Conservation (phyloP, 805 yeast genomes). For the Teunomyces kruisii region DNA sequence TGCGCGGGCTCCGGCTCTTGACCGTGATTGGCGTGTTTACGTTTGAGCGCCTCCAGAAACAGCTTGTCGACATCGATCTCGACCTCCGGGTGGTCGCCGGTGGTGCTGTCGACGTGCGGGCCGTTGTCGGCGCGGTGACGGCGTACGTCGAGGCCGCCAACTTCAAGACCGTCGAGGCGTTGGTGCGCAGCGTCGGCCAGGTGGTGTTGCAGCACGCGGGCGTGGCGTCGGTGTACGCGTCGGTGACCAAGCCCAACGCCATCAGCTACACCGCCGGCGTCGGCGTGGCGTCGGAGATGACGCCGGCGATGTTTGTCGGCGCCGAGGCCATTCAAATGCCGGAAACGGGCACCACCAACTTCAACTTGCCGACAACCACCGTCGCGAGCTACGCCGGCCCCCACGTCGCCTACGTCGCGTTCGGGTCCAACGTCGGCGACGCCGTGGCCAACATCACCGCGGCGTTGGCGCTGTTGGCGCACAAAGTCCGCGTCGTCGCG, state of each 20-base stretch:
- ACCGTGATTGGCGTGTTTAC: slow-evolving; percentile 93
- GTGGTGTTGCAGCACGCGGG: slow-evolving; percentile 41
- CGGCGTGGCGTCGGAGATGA: slow-evolving; percentile 72
- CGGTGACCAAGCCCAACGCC: slow-evolving; percentile 85
- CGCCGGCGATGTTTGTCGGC: slow-evolving; percentile 37
- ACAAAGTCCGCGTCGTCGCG: slow-evolving; percentile 46
- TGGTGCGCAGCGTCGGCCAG: slow-evolving; percentile 71
- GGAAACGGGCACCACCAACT: slow-evolving; percentile 7
- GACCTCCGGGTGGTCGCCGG: slow-evolving; percentile 20
- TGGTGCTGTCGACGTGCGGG: slow-evolving; percentile 38
- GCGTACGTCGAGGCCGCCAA: slow-evolving; percentile 71
- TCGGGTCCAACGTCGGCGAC: slow-evolving; percentile 87
- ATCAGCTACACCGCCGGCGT: slow-evolving; percentile 85
- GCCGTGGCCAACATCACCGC: slow-evolving; percentile 57
- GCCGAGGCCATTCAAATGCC: slow-evolving; percentile 15
- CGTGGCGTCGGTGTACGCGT: slow-evolving; percentile 47
- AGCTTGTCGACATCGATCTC: slow-evolving; percentile 67
- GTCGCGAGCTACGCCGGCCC: slow-evolving; percentile 7
- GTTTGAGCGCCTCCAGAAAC: slow-evolving; percentile 81
- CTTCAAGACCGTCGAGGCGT: slow-evolving; percentile 91
- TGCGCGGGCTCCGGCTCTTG: slow-evolving; percentile 49
- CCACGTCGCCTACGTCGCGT: slow-evolving; percentile 72
- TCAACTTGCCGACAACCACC: slow-evolving; percentile 33
- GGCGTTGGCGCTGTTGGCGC: slow-evolving; percentile 51
- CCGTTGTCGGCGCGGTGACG: slow-evolving; percentile 48